Base-by-base conservation (phyloP, 2,329 filamentous ascomycete genomes). In the Hymenoscyphus salicellus region DNA sequence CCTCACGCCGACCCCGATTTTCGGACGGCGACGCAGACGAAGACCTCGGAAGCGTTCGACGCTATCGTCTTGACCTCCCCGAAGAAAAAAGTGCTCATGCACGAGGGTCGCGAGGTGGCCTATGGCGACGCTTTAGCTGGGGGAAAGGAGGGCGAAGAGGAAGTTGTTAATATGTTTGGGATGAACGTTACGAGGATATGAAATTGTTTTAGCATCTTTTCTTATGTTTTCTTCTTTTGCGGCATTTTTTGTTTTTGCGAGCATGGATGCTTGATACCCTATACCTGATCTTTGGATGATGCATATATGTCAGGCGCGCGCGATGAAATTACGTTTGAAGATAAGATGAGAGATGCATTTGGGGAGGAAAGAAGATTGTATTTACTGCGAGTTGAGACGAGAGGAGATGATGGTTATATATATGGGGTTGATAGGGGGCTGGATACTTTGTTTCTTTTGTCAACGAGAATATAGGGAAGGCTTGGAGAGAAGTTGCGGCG, bases 21-120 rank as follows among this genome's bases (percentile, higher is more conserved):
- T 85, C 87, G 69, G 85, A 87, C 70, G 66, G 68, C 20, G 71
- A 69, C 11, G 66, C 62, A 16, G 71, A 63, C 30, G 67, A 67
- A 28, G 86, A 89, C 73, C 78, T 81, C 0, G 86, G 86, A 23
- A 89, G 86, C 64, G 86, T 89, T 65, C 79, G 86, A 17, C 79
- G 86, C 17, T 89, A 89, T 73, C 78, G 86, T 4, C 78, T 89
- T 3, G 82, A 85, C 46, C 77, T 89, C 2, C 84, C 86, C 20
- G 79, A 79, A 41, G 71, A 76, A 55, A 67, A 70, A 58, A 23
- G 30, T 20, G 14, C 33, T 5, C 33, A 32, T 5, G 30, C 32
- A 11, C 41, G 38, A 14, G 23, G 26, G 6, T 33, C 23, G 28
- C 16, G 60, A 46, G 55, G 11, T 11, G 60, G 60, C 1, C 23